Conservation (phyloP, 164 flowering plant species). For the Magnolia sinica region DNA sequence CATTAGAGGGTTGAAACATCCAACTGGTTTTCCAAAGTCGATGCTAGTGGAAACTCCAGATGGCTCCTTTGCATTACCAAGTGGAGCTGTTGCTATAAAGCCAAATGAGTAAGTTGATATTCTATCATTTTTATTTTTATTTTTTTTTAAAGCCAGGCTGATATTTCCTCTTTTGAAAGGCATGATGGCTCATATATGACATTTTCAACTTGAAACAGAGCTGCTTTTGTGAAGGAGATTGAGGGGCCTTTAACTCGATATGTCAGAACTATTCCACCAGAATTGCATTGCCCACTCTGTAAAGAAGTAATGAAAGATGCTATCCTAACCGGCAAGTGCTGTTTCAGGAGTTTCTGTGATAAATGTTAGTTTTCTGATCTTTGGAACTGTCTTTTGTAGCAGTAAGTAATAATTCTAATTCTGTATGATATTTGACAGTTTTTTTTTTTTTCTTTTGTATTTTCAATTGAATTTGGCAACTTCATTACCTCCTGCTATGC, state of each 20-base stretch:
- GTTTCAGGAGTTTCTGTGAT: conserved; percentile 90
- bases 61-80: conserved; percentile 91
- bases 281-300: conserved; percentile 86
- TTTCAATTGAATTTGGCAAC: background rate
- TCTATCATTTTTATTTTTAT: too few relatives aligned
- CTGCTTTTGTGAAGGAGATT: conserved; percentile 92
- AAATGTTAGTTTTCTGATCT: conserved; percentile 51
- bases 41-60: conserved; percentile 88
- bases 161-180: background rate
- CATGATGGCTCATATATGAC: background rate
- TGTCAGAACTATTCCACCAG: conserved; percentile 83
- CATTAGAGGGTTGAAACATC: conserved; percentile 75
- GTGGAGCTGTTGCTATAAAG: conserved; percentile 80
- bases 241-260: conserved; percentile 83
- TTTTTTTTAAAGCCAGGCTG: too few relatives aligned
- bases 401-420: background rate
- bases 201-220: conserved; percentile 43
- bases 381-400: background rate
- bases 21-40: conserved; percentile 94
- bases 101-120: conserved; percentile 80
- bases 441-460: background rate
- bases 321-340: conserved; percentile 93
- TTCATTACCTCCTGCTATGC: background rate
- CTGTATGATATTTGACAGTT: background rate
- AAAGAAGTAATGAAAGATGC: conserved; percentile 98